These are phyloP conservation scores for Psilocybe cyanescens DNA, from an alignment of 768 basidiomycete species.

Conservation along the genomic window DNA sequence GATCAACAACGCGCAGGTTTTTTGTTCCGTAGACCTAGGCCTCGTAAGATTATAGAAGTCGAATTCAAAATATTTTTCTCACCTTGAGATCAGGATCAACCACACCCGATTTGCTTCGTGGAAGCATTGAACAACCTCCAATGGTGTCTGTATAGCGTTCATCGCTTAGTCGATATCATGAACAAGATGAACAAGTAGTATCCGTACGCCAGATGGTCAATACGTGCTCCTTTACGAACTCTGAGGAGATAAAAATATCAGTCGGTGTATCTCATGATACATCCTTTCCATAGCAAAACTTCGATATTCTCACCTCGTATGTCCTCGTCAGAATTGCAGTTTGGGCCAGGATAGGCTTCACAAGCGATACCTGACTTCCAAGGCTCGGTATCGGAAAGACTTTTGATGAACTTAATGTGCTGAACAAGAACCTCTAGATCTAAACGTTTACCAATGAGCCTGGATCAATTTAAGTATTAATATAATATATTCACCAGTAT, in stretches of 20 bases:
- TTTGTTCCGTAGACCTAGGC: slow-evolving; percentile 9
- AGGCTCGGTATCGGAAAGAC: not conserved
- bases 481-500: slow-evolving; percentile 23
- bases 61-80: not conserved
- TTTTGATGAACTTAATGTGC: slow-evolving; percentile 1
- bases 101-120: slow-evolving; percentile 3
- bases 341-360: not conserved
- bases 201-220: not conserved
- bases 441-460: not conserved
- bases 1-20: slow-evolving; percentile 14
- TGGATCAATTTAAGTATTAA: not conserved
- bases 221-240: not conserved
- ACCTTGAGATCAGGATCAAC: slow-evolving; percentile 8
- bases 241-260: not conserved
- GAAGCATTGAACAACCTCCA: slow-evolving; percentile 12
- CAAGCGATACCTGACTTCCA: not conserved
- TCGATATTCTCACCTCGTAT: not conserved
- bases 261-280: too few relatives aligned
- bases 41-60: not conserved
- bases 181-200: not conserved
- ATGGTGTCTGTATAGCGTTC: not conserved
- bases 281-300: not conserved
- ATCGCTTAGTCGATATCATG: not conserved
- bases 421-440: not conserved
- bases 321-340: not conserved